Evolutionary conservation across 1,139 yeast species (phyloP).

Genomic region (Petasospora fabianii): DNA sequence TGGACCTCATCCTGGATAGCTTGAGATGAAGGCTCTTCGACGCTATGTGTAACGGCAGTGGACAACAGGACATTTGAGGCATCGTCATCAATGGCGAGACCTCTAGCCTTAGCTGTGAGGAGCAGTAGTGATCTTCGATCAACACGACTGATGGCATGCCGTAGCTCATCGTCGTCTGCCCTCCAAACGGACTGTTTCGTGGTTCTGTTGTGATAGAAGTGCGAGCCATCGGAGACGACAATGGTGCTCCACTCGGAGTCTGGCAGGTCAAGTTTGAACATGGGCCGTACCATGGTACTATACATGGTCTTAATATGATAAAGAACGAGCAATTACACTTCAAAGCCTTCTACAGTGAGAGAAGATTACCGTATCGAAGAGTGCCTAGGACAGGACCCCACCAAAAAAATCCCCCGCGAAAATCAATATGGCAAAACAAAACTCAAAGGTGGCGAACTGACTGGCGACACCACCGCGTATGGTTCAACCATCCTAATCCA

Average conservation of each 20-base stretch:
- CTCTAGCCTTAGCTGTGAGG: constrained; percentile 45
- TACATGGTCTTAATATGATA: too few species aligned
- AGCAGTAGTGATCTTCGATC: constrained; percentile 35
- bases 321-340: too few species aligned
- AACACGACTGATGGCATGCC: constrained; percentile 29
- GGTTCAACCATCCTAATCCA: background rate
- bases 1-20: too few species aligned
- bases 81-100: constrained; percentile 32
- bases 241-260: constrained; percentile 10
- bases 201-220: constrained; percentile 38
- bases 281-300: constrained; percentile 2
- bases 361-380: too few species aligned
- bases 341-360: too few species aligned
- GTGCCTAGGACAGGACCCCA: background rate
- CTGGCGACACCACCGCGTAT: too few species aligned
- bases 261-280: constrained; percentile 7
- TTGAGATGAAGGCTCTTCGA: too few species aligned
- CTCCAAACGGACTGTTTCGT: constrained; percentile 35
- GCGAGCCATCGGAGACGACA: constrained; percentile 40
- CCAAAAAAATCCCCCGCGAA: constrained; percentile 3
- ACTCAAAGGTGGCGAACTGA: constrained; percentile 1
- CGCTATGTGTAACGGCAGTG: background rate
- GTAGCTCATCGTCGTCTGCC: constrained; percentile 34
- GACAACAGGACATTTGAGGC: constrained; percentile 4
- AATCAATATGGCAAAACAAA: background rate